Conservation (phyloP, 2,329 filamentous ascomycete genomes). For the Botrytis galanthina region DNA sequence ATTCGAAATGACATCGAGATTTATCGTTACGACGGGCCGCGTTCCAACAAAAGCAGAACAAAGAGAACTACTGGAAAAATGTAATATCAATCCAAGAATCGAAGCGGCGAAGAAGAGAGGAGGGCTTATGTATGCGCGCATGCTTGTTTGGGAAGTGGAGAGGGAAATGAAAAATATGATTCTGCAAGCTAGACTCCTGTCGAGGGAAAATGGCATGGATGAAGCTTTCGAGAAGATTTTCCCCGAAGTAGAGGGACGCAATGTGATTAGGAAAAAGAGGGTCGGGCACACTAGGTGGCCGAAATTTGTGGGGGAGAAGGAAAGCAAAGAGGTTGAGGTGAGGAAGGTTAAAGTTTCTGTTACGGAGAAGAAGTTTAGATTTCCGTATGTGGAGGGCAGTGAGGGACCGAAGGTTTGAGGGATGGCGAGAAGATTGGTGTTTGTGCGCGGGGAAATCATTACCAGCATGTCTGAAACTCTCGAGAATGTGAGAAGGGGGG, state of each 20-base stretch:
- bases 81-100: background rate
- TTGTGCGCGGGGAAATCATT: too few relatives aligned
- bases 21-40: background rate
- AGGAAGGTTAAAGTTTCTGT: background rate
- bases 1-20: background rate
- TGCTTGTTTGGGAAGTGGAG: background rate
- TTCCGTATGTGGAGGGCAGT: background rate
- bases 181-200: background rate
- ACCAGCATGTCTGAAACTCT: background rate
- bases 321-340: background rate
- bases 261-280: background rate
- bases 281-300: conserved; percentile 5
- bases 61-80: background rate
- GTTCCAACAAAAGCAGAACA: background rate
- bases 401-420: background rate
- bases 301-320: background rate
- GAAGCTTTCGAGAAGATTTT: background rate
- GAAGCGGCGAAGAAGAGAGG: background rate
- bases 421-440: background rate
- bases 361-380: background rate
- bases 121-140: background rate
- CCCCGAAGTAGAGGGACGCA: background rate
- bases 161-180: background rate
- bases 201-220: background rate
- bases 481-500: background rate